phyloP scores from a whole-genome alignment of 495 filamentous ascomycete species.

The Durotheca rogersii region DNA sequence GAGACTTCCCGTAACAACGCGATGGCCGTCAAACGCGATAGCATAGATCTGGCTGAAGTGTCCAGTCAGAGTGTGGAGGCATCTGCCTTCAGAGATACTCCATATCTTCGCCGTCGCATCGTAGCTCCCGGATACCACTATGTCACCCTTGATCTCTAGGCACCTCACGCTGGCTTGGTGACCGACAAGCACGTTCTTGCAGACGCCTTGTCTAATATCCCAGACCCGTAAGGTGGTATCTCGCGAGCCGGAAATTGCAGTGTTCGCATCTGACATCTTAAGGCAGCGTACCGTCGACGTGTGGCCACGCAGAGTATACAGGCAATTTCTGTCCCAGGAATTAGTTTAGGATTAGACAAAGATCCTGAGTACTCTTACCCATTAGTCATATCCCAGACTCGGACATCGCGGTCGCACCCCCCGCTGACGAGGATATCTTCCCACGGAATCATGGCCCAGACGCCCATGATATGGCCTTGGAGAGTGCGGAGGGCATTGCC shows the following conservation, averaged over 20 bases:
- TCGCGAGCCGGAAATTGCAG: slow-evolving; percentile 92
- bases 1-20: slow-evolving; percentile 94
- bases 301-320: slow-evolving; percentile 88
- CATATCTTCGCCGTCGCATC: slow-evolving; percentile 96
- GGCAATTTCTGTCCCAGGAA: slow-evolving; percentile 51
- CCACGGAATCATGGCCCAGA: slow-evolving; percentile 99
- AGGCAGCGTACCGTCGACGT: slow-evolving; percentile 95
- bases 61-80: slow-evolving; percentile 82
- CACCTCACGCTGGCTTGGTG: slow-evolving; percentile 97
- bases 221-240: slow-evolving; percentile 94
- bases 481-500: slow-evolving; percentile 85
- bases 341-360: slow-evolving; percentile 22
- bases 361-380: slow-evolving; percentile 61
- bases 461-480: slow-evolving; percentile 95
- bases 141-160: slow-evolving; percentile 91
- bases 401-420: slow-evolving; percentile 93
- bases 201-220: slow-evolving; percentile 85
- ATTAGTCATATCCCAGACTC: slow-evolving; percentile 95
- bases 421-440: slow-evolving; percentile 93
- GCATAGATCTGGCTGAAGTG: slow-evolving; percentile 99
- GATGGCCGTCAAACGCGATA: slow-evolving; percentile 89
- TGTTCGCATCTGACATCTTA: slow-evolving; percentile 93
- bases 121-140: slow-evolving; percentile 95
- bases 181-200: slow-evolving; percentile 87
- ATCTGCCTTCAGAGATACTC: slow-evolving; percentile 93